Evolutionary conservation across 2,329 filamentous ascomycete species (phyloP).

Genomic region (Neofusicoccum cordaticola): DNA sequence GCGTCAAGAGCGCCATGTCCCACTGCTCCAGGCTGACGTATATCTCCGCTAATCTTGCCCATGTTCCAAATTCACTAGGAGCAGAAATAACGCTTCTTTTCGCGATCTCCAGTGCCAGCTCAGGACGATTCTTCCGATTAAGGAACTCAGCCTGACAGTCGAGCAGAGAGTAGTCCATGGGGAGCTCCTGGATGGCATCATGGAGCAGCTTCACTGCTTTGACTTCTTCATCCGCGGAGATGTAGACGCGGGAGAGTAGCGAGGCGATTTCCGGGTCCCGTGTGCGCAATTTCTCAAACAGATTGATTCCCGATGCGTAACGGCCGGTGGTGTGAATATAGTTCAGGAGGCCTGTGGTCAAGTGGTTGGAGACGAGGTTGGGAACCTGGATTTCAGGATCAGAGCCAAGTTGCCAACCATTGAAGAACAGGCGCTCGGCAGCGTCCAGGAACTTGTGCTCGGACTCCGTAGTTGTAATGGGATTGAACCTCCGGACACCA

Average conservation of each 20-base stretch:
- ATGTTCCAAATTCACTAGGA: constrained; percentile 94
- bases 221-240: constrained; percentile 97
- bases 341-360: constrained; percentile 87
- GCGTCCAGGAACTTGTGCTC: constrained; percentile 95
- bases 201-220: constrained; percentile 85
- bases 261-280: constrained; percentile 94
- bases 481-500: constrained; percentile 95
- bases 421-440: constrained; percentile 92
- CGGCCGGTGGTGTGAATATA: constrained; percentile 95
- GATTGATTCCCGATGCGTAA: constrained; percentile 91
- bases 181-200: constrained; percentile 82
- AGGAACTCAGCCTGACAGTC: constrained; percentile 93
- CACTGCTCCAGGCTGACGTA: constrained; percentile 94
- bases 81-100: constrained; percentile 93
- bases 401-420: constrained; percentile 92
- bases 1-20: constrained; percentile 89
- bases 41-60: constrained; percentile 89
- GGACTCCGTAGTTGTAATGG: constrained; percentile 95
- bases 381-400: constrained; percentile 97
- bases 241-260: constrained; percentile 81
- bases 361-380: constrained; percentile 92
- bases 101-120: constrained; percentile 86
- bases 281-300: constrained; percentile 91
- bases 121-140: constrained; percentile 79
- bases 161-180: constrained; percentile 97